Conservation (phyloP, 306 rosid species). For the Medicago ruthenica region DNA sequence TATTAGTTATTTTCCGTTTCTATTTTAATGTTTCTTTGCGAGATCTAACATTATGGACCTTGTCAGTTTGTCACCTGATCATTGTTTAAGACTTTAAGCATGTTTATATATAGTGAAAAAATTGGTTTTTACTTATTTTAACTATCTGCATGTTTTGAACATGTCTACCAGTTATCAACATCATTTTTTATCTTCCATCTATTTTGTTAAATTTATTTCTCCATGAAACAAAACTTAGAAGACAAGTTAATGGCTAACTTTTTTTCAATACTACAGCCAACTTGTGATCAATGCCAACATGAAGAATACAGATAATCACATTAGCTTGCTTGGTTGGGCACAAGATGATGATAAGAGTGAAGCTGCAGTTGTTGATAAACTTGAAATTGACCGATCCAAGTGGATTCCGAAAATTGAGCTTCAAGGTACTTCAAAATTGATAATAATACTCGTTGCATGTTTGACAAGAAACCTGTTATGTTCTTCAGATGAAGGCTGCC, state of each 20-base stretch:
- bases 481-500: no score
- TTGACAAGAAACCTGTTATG: no score
- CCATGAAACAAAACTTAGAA: slow-evolving; percentile 20
- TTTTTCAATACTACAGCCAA: slow-evolving; percentile 59
- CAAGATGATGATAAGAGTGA: slow-evolving; percentile 63
- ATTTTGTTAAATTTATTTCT: slow-evolving; percentile 19
- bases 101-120: slow-evolving; percentile 7
- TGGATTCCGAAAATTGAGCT: slow-evolving; percentile 88
- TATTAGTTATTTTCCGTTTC: not conserved
- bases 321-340: slow-evolving; percentile 75
- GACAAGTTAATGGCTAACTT: slow-evolving; percentile 33
- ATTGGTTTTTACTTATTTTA: slow-evolving; percentile 5
- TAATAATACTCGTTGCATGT: not conserved
- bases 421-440: slow-evolving; percentile 69
- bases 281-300: slow-evolving; percentile 78
- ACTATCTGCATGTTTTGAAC: slow-evolving; percentile 33
- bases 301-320: slow-evolving; percentile 71
- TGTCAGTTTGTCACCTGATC: slow-evolving; percentile 26
- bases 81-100: slow-evolving; percentile 14
- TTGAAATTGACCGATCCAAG: slow-evolving; percentile 50
- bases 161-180: not conserved
- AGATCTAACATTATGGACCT: slow-evolving; percentile 1
- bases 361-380: slow-evolving; percentile 58
- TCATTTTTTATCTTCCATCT: slow-evolving; percentile 13
- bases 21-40: slow-evolving; percentile 1